Conservation (phyloP, 2,329 filamentous ascomycete genomes). For the Colletotrichum euphorbiae region DNA sequence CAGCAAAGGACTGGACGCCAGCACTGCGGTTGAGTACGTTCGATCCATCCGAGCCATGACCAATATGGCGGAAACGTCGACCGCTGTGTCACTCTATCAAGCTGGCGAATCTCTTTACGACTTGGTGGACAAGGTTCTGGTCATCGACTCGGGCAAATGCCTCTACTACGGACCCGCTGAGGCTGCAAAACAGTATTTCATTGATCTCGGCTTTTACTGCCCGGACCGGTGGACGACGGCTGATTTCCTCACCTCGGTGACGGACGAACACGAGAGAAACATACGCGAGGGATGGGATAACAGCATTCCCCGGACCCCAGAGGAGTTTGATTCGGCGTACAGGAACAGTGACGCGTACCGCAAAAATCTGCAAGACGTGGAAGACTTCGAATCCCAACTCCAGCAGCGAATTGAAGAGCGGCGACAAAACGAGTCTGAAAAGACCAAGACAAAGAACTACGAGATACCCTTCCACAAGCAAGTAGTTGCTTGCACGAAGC, state of each 20-base stretch:
- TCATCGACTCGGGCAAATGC: slow-evolving; percentile 76
- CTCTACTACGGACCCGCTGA: slow-evolving; percentile 76
- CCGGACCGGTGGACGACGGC: slow-evolving; percentile 77
- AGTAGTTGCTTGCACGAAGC: slow-evolving; percentile 57
- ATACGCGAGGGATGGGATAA: slow-evolving; percentile 52
- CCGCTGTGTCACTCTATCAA: slow-evolving; percentile 75
- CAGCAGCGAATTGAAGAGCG: slow-evolving; percentile 58
- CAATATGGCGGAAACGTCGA: slow-evolving; percentile 69
- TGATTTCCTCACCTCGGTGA: slow-evolving; percentile 84
- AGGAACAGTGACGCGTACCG: slow-evolving; percentile 58
- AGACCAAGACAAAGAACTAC: slow-evolving; percentile 62
- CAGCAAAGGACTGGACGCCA: slow-evolving; percentile 73
- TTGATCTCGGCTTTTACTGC: slow-evolving; percentile 78
- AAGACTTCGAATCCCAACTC: slow-evolving; percentile 64
- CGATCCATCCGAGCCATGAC: slow-evolving; percentile 74
- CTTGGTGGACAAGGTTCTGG: slow-evolving; percentile 75
- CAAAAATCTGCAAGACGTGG: slow-evolving; percentile 59
- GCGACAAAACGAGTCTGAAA: slow-evolving; percentile 49
- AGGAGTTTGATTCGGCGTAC: slow-evolving; percentile 69
- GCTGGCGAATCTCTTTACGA: slow-evolving; percentile 64
- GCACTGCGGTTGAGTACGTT: slow-evolving; percentile 74
- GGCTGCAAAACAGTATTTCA: slow-evolving; percentile 75
- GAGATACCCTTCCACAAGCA: slow-evolving; percentile 63
- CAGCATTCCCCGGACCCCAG: slow-evolving; percentile 68
- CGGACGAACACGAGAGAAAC: slow-evolving; percentile 68